Percentiles rank a stretch among this genome's conserved stretches.
Evolutionary conservation across 768 basidiomycete genomes (phyloP).

Genomic region (Ephemerocybe angulata): DNA sequence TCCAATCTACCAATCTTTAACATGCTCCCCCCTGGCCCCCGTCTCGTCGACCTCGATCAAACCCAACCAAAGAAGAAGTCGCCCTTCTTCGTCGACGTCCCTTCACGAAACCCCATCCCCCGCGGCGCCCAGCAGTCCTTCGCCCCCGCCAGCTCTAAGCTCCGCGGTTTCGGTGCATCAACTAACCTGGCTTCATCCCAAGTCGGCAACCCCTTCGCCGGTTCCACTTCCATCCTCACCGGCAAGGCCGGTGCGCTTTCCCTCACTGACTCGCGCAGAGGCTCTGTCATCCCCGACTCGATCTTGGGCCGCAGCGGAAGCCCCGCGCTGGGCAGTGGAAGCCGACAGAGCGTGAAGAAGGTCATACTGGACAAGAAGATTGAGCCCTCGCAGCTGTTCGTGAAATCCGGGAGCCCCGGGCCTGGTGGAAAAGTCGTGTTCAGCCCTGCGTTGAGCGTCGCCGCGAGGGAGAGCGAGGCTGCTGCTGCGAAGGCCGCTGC

Average conservation of each 20-base stretch:
- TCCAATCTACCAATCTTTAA: slow-evolving; percentile 70
- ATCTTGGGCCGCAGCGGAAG: slow-evolving; percentile 58
- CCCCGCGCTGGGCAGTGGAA: slow-evolving; percentile 65
- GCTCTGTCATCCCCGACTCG: slow-evolving; percentile 49
- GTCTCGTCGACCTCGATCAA: slow-evolving; percentile 55
- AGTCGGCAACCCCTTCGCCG: slow-evolving; percentile 31
- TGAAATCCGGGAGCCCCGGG: slow-evolving; percentile 43
- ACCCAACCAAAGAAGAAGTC: slow-evolving; percentile 69
- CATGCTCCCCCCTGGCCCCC: slow-evolving; percentile 71
- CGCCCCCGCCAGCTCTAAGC: slow-evolving; percentile 61
- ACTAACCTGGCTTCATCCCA: slow-evolving; percentile 19
- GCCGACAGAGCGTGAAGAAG: slow-evolving; percentile 86
- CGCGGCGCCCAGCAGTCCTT: slow-evolving; percentile 57
- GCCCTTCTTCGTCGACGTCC: slow-evolving; percentile 73
- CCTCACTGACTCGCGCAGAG: slow-evolving; percentile 46
- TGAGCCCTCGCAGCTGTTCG: slow-evolving; percentile 67
- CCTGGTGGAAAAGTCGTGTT: slow-evolving; percentile 61
- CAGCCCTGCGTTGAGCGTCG: slow-evolving; percentile 70
- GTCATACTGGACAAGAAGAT: slow-evolving; percentile 84
- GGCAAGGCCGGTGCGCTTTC: slow-evolving; percentile 56
- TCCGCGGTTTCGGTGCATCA: slow-evolving; percentile 66
- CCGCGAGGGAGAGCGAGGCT: slow-evolving; percentile 71
- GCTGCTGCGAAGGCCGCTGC: slow-evolving; percentile 28
- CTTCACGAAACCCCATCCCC: slow-evolving; percentile 67
- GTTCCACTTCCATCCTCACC: slow-evolving; percentile 45